A percentile compares a stretch with the other conserved stretches of the same genome.
phyloP scores from a whole-genome alignment of 176 grass and related monocot genomes.

The Oryza longistaminata region DNA sequence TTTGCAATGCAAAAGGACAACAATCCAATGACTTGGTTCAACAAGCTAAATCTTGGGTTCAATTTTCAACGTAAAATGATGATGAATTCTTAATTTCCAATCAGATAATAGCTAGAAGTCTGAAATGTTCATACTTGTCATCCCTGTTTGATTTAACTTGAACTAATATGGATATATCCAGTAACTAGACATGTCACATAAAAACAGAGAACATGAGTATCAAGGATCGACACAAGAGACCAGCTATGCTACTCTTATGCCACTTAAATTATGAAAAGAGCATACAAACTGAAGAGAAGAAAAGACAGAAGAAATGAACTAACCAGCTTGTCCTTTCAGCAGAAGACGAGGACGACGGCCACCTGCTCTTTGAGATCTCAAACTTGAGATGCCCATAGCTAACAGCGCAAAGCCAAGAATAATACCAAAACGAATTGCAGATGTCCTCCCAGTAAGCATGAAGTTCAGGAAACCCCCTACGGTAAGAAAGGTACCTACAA shows the following conservation, averaged over 20 bases:
- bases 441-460: slow-evolving; percentile 86
- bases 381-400: slow-evolving; percentile 70
- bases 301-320: slow-evolving; percentile 48
- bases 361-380: slow-evolving; percentile 59
- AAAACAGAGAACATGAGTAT: not conserved
- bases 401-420: slow-evolving; percentile 81
- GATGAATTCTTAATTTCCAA: not conserved
- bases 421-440: slow-evolving; percentile 86
- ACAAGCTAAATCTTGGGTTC: not conserved
- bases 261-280: slow-evolving; percentile 2
- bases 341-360: slow-evolving; percentile 58
- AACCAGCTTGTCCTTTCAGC: slow-evolving; percentile 87
- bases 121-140: not conserved
- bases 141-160: not conserved
- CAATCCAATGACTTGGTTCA: slow-evolving; percentile 10
- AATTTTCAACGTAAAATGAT: not conserved
- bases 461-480: slow-evolving; percentile 79
- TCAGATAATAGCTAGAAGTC: not conserved
- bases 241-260: not conserved
- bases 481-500: slow-evolving; percentile 76
- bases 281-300: not conserved
- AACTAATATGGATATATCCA: not conserved
- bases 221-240: not conserved
- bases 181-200: not conserved
- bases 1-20: slow-evolving; percentile 6